Evolutionary conservation across 768 basidiomycete genomes (phyloP), one percentile per base, ranked within the genome.

Genomic region (Fomitopsis serialis): DNA sequence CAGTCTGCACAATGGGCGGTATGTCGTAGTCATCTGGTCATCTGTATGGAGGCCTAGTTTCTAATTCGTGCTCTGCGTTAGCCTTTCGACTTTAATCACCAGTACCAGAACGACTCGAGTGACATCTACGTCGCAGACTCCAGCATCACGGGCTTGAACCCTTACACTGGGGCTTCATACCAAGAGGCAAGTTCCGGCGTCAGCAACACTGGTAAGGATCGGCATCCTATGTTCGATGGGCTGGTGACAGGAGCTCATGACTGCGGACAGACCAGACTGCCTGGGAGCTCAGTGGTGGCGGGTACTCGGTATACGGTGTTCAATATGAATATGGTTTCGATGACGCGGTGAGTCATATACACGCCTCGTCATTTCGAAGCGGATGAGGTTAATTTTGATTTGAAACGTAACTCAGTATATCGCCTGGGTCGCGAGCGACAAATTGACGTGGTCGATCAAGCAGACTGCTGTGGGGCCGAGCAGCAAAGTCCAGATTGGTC

Each of bases 1-100:
- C 90, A 92, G 67, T 92, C 89, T 44, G 84, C 78, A 7, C 92
- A 96, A 64, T 88, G 84, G 83, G 85, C 74, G 34, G 86, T 88
- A 67, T 72, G 82, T 74, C 43, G 10, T 8, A 13, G 7, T 45
- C 2, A 9, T 15, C 12, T 15, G 15, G 37, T 15, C 15, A 15
- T 40, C 13, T 27, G 6, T 21, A 8, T 17, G 5, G 23, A 23
- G 6, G 21, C 17, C 46, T 9, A 4, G 24, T 8, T 12, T 32
- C 37, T 45, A n/a, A 42, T 43, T 17, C 15, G 7, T 27, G 44
- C 22, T 21, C 29, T 34, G 2, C 13, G 2, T 2, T 36, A 87
- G 84, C 92, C 92, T 0, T 91, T 90, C 72, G 89, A 94, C 65
- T 75, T 77, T 37, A 69, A 69, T 47, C 95, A 94, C 63, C 48